Conservation (phyloP, 116 monocot genomes). For the Dioscorea cayenensis region DNA sequence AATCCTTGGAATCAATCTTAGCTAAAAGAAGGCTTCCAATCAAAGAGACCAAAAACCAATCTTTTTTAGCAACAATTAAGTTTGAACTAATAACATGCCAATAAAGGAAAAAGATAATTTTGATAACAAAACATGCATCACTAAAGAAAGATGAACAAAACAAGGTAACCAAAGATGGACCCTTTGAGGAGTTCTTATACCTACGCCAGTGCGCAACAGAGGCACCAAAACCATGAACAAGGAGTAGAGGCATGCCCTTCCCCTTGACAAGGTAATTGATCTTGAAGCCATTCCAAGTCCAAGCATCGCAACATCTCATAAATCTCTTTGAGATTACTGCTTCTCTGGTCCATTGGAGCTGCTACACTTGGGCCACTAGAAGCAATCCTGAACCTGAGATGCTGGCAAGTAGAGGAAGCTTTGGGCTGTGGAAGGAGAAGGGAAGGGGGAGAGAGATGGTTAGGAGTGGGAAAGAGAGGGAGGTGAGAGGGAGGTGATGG, state of each 20-base stretch:
- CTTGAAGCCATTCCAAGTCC: slow-evolving; percentile 69
- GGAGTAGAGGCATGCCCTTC: slow-evolving; percentile 59
- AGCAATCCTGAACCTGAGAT: background rate
- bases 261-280: slow-evolving; percentile 62
- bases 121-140: background rate
- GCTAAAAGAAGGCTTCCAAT: too few relatives aligned
- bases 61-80: background rate
- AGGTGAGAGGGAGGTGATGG: background rate
- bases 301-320: slow-evolving; percentile 29
- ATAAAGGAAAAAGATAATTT: background rate
- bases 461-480: background rate
- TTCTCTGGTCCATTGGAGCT: slow-evolving; percentile 3
- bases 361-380: background rate
- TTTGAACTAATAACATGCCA: too few relatives aligned
- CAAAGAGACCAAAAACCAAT: background rate
- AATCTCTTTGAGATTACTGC: slow-evolving; percentile 39
- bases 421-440: background rate
- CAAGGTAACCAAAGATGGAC: background rate
- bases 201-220: slow-evolving; percentile 83
- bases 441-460: background rate
- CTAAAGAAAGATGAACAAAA: background rate
- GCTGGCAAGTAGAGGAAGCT: background rate
- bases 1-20: too few relatives aligned
- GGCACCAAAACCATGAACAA: slow-evolving; percentile 94
- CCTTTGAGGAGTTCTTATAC: slow-evolving; percentile 13